Base-by-base conservation (phyloP, 441 rosid species). In the Hura crepitans region DNA sequence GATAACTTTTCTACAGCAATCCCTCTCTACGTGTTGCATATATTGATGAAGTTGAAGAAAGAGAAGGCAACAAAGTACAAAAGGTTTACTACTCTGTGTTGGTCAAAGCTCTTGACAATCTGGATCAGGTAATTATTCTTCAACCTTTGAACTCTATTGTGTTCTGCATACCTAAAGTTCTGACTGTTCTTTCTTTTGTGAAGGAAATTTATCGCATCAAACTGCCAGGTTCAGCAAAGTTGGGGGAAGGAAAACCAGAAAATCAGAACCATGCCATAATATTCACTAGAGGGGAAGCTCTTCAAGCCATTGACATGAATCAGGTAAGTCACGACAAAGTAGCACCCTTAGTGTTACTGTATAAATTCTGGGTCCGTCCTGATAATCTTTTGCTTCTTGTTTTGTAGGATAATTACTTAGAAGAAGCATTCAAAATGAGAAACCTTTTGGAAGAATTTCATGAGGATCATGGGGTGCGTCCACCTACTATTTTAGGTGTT, bases 171-270 rank as follows among this genome's bases (percentile, higher is more conserved):
- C 18, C n/a, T 33, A 68, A 70, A 58, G 56, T 20, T 31, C 72
- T 70, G 70, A 81, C 58, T 53, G 56, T 56, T 65, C 47, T 27
- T 6, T 74, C 59, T 70, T 74, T 63, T 62, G n/a, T 64, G 33
- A 66, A 93, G 98, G 97, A 93, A 93, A 91, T 91, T 49, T 93
- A 88, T 72, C 91, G 98, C 45, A 89, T 89, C 77, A 93, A 85
- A 77, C 75, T 93, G 71, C 98, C 98, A 25, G 97, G 96, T 72
- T 62, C 84, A 25, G 96, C 93, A 47, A 91, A 93, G 81, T 59
- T 88, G 62, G 98, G 99, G 77, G 98, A 95, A 83, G 99, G 99
- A 63, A 95, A 95, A 81, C 99, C 97, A 64, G 99, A 95, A 88
- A 95, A 95, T 81, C 97, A 95, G 86, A 95, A 95, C 66, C 96